These are phyloP conservation scores for Harringtonia aguacate DNA, from an alignment of 2,329 filamentous ascomycete genomes.

Conservation along the genomic window DNA sequence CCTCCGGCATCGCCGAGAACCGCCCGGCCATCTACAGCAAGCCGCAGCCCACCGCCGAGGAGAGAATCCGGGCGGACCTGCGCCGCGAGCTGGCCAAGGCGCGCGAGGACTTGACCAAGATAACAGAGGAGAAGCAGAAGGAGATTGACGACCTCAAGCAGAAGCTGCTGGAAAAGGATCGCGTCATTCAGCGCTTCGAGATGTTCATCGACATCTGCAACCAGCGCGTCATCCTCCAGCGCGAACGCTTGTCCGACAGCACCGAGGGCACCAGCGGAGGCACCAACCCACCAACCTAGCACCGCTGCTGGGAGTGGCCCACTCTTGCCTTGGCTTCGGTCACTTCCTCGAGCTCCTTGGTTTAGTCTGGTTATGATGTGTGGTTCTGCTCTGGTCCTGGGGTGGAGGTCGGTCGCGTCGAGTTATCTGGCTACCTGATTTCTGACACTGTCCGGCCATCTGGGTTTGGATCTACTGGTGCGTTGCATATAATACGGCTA, in stretches of 20 bases:
- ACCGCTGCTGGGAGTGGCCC: background rate
- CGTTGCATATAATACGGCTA: no score
- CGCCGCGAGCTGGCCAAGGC: conserved; percentile 48
- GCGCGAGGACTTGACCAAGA: conserved; percentile 43
- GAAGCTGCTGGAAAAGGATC: conserved; percentile 52
- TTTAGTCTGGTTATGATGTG: no score
- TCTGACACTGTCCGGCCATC: no score
- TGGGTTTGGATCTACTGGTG: no score
- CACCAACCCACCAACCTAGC: background rate
- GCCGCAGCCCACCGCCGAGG: conserved; percentile 50
- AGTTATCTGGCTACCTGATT: no score
- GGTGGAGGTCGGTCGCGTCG: no score
- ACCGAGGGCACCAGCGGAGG: conserved; percentile 13
- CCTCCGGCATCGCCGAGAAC: conserved; percentile 47
- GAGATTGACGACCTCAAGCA: conserved; percentile 48
- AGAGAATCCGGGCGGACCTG: conserved; percentile 52
- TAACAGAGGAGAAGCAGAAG: conserved; percentile 44
- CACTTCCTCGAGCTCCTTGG: no score
- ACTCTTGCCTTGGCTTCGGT: background rate
- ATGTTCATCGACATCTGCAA: conserved; percentile 64
- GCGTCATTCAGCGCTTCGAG: conserved; percentile 52
- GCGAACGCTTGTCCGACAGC: conserved; percentile 35
- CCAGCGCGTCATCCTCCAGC: conserved; percentile 52
- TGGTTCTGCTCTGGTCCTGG: no score
- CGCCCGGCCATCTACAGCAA: conserved; percentile 57